A percentile compares a stretch with the other conserved stretches of the same genome.
Conservation (phyloP, 148 eudicot genomes). For the Rhododendron mucronatum region DNA sequence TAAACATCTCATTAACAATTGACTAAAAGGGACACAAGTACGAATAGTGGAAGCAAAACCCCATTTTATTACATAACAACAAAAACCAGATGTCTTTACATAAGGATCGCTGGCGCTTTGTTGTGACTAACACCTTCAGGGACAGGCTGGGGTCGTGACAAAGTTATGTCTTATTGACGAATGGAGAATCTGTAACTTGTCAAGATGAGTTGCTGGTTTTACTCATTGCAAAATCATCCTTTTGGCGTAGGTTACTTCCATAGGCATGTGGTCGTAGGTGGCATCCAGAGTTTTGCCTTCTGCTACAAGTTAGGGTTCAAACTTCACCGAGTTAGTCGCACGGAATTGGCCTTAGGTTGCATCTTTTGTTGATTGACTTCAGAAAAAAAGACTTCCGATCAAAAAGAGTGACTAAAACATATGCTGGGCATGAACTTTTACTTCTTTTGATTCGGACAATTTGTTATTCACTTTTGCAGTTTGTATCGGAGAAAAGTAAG, state of each 20-base stretch:
- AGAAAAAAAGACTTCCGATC: too few relatives aligned
- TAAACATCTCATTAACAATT: too few relatives aligned
- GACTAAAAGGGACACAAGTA: too few relatives aligned
- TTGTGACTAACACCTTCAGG: too few relatives aligned
- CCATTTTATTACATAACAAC: too few relatives aligned
- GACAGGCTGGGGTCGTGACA: too few relatives aligned
- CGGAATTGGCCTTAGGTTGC: not conserved
- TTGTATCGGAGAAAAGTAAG: not conserved
- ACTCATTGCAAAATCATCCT: not conserved
- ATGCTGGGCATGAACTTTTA: not conserved
- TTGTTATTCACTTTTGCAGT: not conserved
- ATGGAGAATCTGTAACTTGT: not conserved
- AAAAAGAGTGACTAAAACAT: not conserved
- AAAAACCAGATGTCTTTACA: too few relatives aligned
- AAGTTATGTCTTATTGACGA: not conserved
- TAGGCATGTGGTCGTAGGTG: not conserved
- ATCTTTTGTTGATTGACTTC: not conserved
- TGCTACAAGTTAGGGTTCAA: not conserved
- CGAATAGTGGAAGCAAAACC: too few relatives aligned
- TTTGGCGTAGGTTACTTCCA: not conserved
- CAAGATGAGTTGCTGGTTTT: not conserved
- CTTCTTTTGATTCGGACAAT: not conserved
- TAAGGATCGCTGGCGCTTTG: too few relatives aligned
- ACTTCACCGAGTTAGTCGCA: not conserved
- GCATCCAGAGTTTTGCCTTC: not conserved